Evolutionary conservation across 305 asterid genomes (phyloP), one percentile per base, ranked within the genome.

Genomic region (Fraxinus angustifolia): DNA sequence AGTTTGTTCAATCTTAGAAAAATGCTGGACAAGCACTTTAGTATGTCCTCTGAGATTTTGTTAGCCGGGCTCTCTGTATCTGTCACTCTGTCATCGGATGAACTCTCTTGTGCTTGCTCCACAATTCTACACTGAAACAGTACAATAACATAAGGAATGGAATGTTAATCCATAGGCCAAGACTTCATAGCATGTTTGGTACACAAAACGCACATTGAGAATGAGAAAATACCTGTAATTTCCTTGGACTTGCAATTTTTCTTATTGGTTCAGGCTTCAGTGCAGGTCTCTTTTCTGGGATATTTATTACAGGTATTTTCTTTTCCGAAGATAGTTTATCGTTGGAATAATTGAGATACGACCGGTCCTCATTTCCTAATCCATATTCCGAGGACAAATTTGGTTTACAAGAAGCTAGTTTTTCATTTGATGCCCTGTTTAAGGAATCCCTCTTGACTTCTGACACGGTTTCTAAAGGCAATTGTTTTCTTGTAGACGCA

Each of bases 1-100:
- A 90, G 87, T 72, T 90, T 78, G 84, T 92, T 91, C 88, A 90
- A 81, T 87, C 98, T 89, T 23, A 88, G 82, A 68, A 91, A 90
- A 62, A 90, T 91, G 78, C 80, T 87, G 85, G 84, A 88, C 79
- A 94, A 87, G 86, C 97, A 94, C 85, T 87, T 94, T 83, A 94
- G 82, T 68, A 91, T 87, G 80, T 93, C 92, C 85, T 88, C 90
- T 0, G 97, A 94, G 79, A 86, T 82, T 82, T 78, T 90, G 81
- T 92, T 93, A 1, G 89, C 92, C 84, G 82, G 85, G 73, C 84
- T 89, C 35, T 89, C 91, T 21, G 79, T 40, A 71, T 89, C 93
- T 60, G 80, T 17, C 80, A 79, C 62, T 77, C 84, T 81, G 50
- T 89, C 93, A 76, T 89, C 93, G 0, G 89, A 87, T 40, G 85